Evolutionary conservation across 768 basidiomycete species (phyloP), one percentile per base, ranked within the genome.

Genomic region (Boletus rex-veris): DNA sequence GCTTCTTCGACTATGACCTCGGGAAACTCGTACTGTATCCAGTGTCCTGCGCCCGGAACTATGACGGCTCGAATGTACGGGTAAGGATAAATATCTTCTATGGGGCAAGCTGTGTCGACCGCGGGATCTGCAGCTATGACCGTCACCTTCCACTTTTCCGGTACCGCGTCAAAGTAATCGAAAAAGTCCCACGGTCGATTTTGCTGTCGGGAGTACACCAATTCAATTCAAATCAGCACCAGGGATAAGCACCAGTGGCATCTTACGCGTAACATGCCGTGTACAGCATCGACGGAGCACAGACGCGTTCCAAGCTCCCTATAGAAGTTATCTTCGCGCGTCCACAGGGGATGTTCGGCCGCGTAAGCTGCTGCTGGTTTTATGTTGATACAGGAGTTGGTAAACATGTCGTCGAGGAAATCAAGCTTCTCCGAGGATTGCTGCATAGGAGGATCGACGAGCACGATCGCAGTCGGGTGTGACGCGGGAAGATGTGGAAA

Each of bases 21-120:
- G 0, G 66, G 66, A 26, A 60, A 55, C 31, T 70, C 67, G 19
- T 35, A 54, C 33, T 68, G 68, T 16, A 70, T 64, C 58, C 60
- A 70, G 42, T 68, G 67, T 3, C 56, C 55, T 3, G 58, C 55
- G 0, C 64, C 62, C 0, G 58, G 53, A 2, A 69, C 48, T 8
- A 51, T 19, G 10, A 59, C 44, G 2, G 28, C 16, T 15, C 46
- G 54, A 16, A 64, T 36, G 24, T 54, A 57, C 9, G 59, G 53
- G 36, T 60, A 63, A 24, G 24, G 24, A 24, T 24, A 24, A 24
- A 24, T 24, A 24, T 4, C 24, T 24, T 24, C 5, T 6, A 24
- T 24, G 24, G 24, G 5, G 24, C 24, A 24, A 24, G 24, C 24
- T 24, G 24, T 24, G 24, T 24, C 24, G 24, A 24, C 24, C 24